These are phyloP conservation scores for Naganishia cerealis DNA, from an alignment of 1,284 basidiomycete genomes.

Conservation along the genomic window DNA sequence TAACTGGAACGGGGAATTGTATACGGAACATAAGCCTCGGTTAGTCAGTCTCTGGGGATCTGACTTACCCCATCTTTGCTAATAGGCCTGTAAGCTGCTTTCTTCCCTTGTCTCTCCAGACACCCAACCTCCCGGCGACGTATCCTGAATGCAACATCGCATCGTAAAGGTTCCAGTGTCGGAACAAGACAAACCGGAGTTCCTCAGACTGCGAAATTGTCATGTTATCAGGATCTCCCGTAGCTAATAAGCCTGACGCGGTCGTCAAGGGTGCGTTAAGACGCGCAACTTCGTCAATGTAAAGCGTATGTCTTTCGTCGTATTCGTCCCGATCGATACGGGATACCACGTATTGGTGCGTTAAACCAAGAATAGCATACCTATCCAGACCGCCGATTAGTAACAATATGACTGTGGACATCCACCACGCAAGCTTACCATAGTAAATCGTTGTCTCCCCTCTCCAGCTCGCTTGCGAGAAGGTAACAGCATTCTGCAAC, in stretches of 20 bases:
- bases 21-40: not conserved
- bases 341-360: constrained; percentile 84
- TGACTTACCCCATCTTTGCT: constrained; percentile 93
- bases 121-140: constrained; percentile 88
- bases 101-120: constrained; percentile 91
- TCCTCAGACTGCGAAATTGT: constrained; percentile 79
- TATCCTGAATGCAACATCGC: constrained; percentile 97
- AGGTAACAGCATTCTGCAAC: constrained; percentile 86
- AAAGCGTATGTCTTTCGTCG: constrained; percentile 74
- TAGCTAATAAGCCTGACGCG: constrained; percentile 36
- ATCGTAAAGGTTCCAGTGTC: constrained; percentile 97
- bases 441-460: constrained; percentile 87
- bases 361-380: constrained; percentile 89
- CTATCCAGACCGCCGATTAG: not conserved
- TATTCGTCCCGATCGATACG: constrained; percentile 84
- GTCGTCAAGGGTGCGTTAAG: constrained; percentile 72
- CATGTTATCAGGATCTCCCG: constrained; percentile 65
- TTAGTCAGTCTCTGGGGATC: not conserved
- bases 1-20: constrained; percentile 61
- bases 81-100: constrained; percentile 85
- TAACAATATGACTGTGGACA: not conserved
- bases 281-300: constrained; percentile 83
- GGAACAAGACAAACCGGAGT: constrained; percentile 87
- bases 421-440: constrained; percentile 62
- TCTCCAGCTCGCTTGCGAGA: constrained; percentile 81